Percentiles rank a stretch among this genome's conserved stretches.
phyloP scores from a whole-genome alignment of 768 basidiomycete genomes.

The Udeniomyces megalosporus region DNA sequence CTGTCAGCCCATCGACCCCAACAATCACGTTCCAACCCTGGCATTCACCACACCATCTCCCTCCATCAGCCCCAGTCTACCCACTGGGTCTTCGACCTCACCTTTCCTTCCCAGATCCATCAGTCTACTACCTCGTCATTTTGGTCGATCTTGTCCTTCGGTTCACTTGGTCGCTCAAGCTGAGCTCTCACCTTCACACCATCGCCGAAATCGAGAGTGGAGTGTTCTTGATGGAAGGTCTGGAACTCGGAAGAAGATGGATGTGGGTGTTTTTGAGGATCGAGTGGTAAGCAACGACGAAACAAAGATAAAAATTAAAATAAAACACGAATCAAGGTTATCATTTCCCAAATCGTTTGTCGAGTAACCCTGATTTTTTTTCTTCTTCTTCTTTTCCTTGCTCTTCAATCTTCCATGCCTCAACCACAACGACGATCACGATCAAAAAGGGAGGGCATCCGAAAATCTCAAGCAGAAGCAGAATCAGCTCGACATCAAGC shows the following conservation, averaged over 20 bases:
- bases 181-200: constrained; percentile 70
- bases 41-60: constrained; percentile 32
- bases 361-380: no score
- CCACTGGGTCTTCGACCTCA: constrained; percentile 58
- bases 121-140: constrained; percentile 65
- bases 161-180: constrained; percentile 83
- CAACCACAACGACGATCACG: no score
- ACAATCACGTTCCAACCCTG: no score
- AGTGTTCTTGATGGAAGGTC: constrained; percentile 78
- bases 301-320: no score
- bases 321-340: no score
- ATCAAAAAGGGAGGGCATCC: no score
- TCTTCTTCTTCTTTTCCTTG: no score
- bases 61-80: constrained; percentile 30
- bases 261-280: constrained; percentile 95
- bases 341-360: no score
- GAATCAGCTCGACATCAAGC: no score
- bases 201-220: constrained; percentile 59
- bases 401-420: no score
- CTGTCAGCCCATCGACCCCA: no score
- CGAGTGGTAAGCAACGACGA: constrained; percentile 86
- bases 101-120: constrained; percentile 60
- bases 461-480: no score
- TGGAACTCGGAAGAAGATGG: constrained; percentile 83
- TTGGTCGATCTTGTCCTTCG: constrained; percentile 71